Evolutionary conservation across 305 asterid genomes (phyloP).

Genomic region (Solanum hybrid): DNA sequence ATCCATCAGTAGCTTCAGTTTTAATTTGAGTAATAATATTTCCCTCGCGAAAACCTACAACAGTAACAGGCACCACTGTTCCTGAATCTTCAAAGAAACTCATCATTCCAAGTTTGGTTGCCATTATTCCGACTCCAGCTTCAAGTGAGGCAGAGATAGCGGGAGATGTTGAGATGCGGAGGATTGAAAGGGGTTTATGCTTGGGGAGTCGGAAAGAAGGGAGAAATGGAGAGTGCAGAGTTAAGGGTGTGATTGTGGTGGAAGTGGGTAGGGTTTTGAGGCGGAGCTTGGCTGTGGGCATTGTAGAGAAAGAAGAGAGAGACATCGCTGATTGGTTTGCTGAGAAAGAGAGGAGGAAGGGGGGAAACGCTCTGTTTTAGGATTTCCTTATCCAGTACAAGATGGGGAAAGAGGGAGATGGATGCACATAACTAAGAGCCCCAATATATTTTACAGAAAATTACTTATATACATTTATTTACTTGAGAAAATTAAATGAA

Average conservation of each 20-base stretch:
- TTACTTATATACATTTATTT: too few species aligned
- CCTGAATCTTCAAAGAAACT: conserved; percentile 67
- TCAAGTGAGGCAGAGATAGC: conserved; percentile 62
- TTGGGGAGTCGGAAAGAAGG: background rate
- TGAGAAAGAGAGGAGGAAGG: background rate
- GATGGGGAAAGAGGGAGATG: background rate
- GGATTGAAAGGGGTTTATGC: conserved; percentile 22
- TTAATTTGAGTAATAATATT: conserved; percentile 16
- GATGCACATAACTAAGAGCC: background rate
- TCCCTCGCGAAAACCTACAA: conserved; percentile 88
- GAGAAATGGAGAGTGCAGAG: background rate
- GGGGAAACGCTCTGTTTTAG: background rate
- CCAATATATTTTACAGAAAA: background rate
- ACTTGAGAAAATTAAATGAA: too few species aligned
- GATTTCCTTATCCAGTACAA: background rate
- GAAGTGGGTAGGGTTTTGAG: background rate
- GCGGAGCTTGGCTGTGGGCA: conserved; percentile 18
- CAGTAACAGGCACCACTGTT: conserved; percentile 72
- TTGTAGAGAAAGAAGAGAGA: conserved; percentile 21
- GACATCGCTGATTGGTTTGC: conserved; percentile 13
- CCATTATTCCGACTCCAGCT: conserved; percentile 93
- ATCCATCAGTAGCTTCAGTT: background rate
- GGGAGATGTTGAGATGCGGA: conserved; percentile 8
- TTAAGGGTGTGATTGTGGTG: background rate
- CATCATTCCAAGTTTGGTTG: conserved; percentile 94